A percentile compares a stretch with the other conserved stretches of the same genome.
Evolutionary conservation across 2,329 filamentous ascomycete genomes (phyloP).

Genomic region (Lachnellula hyalina): DNA sequence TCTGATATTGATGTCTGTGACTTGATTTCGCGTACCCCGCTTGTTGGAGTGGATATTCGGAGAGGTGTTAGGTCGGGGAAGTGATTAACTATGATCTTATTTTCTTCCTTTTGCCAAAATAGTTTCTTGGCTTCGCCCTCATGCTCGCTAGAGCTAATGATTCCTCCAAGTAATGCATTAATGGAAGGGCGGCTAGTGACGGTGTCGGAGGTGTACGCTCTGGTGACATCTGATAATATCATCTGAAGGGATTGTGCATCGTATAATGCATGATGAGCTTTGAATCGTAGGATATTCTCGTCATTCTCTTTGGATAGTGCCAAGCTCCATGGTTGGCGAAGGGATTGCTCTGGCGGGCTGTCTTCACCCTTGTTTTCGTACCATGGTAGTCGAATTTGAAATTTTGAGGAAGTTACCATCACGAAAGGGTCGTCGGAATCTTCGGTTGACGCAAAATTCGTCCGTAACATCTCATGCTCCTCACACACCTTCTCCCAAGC

Average conservation of each 20-base stretch:
- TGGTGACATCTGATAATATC: conserved; percentile 56
- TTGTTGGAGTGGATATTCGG: conserved; percentile 30
- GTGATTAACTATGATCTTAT: conserved; percentile 53
- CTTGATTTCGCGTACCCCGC: conserved; percentile 33
- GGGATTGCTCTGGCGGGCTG: conserved; percentile 4
- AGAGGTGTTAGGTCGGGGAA: conserved; percentile 74
- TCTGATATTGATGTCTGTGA: conserved; percentile 37
- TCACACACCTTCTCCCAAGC: conserved; percentile 56
- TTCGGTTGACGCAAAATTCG: conserved; percentile 62
- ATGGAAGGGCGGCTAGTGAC: conserved; percentile 32
- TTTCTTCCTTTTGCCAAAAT: conserved; percentile 60
- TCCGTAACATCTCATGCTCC: conserved; percentile 67
- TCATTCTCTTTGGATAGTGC: conserved; percentile 6
- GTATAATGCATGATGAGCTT: conserved; percentile 71
- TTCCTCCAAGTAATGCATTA: conserved; percentile 38
- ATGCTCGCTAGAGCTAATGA: conserved; percentile 36
- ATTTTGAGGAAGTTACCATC: conserved; percentile 60
- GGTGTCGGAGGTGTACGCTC: conserved; percentile 31
- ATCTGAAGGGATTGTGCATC: conserved; percentile 69
- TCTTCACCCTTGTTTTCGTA: conserved; percentile 18
- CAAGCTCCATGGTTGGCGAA: conserved; percentile 27
- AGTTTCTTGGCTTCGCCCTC: conserved; percentile 31
- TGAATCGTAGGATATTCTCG: conserved; percentile 20
- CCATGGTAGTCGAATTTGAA: conserved; percentile 37
- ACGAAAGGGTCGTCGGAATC: conserved; percentile 59